Conservation (phyloP, 345 rosid species). For the Mercurialis annua region DNA sequence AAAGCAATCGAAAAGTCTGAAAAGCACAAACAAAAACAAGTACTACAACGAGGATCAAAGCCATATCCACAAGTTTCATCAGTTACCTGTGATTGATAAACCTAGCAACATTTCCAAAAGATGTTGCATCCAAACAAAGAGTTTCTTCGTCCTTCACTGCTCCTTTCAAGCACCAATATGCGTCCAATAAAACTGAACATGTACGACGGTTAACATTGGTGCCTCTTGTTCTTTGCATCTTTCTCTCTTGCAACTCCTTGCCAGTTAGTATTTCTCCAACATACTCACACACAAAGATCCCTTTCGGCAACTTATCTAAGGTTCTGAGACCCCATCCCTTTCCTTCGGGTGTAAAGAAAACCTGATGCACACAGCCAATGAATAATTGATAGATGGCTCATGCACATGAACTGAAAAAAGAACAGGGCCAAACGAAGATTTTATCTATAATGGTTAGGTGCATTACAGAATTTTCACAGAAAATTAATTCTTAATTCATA, state of each 20-base stretch:
- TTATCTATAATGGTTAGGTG: not conserved
- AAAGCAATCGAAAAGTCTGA: not conserved
- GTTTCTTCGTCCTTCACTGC: constrained; percentile 70
- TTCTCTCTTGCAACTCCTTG: constrained; percentile 60
- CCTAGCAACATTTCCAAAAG: constrained; percentile 76
- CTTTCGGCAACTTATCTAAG: constrained; percentile 78
- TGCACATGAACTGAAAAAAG: not conserved
- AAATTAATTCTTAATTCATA: not conserved
- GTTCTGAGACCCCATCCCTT: constrained; percentile 93
- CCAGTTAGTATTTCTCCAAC: constrained; percentile 80
- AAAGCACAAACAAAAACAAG: not conserved
- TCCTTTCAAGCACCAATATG: constrained; percentile 70
- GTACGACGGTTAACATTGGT: constrained; percentile 37
- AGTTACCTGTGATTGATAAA: constrained; percentile 88
- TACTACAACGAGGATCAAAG: not conserved
- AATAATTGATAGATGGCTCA: constrained; percentile 5
- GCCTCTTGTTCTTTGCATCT: constrained; percentile 27
- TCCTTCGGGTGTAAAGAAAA: constrained; percentile 62
- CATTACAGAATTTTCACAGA: not conserved
- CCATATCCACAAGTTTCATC: not conserved
- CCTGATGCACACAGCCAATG: constrained; percentile 40
- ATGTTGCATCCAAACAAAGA: constrained; percentile 79
- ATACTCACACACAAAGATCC: constrained; percentile 81
- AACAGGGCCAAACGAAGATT: not conserved
- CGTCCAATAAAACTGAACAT: constrained; percentile 72